phyloP scores from a whole-genome alignment of 805 yeast species.

The Saccharomyces mikatae region DNA sequence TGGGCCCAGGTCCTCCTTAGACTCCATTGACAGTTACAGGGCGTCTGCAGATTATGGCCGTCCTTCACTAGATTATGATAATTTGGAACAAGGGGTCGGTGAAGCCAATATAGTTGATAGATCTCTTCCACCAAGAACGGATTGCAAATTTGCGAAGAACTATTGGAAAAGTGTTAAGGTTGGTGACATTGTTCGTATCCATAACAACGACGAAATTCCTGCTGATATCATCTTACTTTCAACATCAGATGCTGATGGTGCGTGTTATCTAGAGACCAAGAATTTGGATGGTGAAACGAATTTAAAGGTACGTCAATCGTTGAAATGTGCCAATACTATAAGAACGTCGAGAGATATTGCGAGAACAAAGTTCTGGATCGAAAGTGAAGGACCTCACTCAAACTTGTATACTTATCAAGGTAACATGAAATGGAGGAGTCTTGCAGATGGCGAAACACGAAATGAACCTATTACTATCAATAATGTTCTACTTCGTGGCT shows the following conservation, averaged over 20 bases:
- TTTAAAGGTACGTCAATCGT: slow-evolving; percentile 65
- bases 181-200: slow-evolving; percentile 65
- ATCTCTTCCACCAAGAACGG: slow-evolving; percentile 38
- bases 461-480: slow-evolving; percentile 63
- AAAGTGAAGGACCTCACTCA: slow-evolving; percentile 78
- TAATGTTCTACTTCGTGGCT: slow-evolving; percentile 66
- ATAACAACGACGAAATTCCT: slow-evolving; percentile 71
- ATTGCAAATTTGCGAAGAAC: slow-evolving; percentile 29
- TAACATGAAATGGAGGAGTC: slow-evolving; percentile 45
- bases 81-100: slow-evolving; percentile 49
- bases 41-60: slow-evolving; percentile 32
- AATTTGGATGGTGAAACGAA: slow-evolving; percentile 79
- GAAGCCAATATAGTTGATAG: slow-evolving; percentile 51
- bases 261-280: slow-evolving; percentile 72
- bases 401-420: slow-evolving; percentile 73
- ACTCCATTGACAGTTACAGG: slow-evolving; percentile 26
- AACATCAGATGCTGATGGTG: slow-evolving; percentile 60
- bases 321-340: slow-evolving; percentile 49
- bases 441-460: slow-evolving; percentile 20
- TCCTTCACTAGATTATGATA: slow-evolving; percentile 30
- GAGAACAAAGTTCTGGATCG: slow-evolving; percentile 55
- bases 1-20: slow-evolving; percentile 35
- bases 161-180: slow-evolving; percentile 64
- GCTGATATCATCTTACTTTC: slow-evolving; percentile 62
- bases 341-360: slow-evolving; percentile 42